These are phyloP conservation scores for Tephrocybe rancida DNA, from an alignment of 768 basidiomycete genomes.

Conservation along the genomic window DNA sequence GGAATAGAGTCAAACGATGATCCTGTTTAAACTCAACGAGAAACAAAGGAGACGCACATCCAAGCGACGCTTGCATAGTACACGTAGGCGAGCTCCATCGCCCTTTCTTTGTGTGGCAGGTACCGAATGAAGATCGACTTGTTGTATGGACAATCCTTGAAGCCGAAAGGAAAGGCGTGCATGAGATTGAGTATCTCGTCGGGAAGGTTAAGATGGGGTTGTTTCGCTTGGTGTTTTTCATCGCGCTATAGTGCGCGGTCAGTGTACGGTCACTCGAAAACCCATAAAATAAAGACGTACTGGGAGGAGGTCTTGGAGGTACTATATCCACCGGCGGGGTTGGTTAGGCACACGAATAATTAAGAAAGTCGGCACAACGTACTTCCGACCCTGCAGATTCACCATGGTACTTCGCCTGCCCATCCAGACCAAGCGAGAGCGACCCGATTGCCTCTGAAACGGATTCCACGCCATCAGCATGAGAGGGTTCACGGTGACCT, in stretches of 20 bases:
- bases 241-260: slow-evolving; percentile 16
- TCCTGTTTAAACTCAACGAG: background rate
- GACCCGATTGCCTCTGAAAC: slow-evolving; percentile 47
- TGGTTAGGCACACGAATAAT: background rate
- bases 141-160: slow-evolving; percentile 37
- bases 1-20: slow-evolving; percentile 7
- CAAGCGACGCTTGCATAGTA: slow-evolving; percentile 49
- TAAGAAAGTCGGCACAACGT: background rate
- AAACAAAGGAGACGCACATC: slow-evolving; percentile 38
- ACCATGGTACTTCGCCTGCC: slow-evolving; percentile 52
- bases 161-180: slow-evolving; percentile 52
- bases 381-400: slow-evolving; percentile 54
- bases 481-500: slow-evolving; percentile 17
- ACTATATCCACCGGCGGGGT: slow-evolving; percentile 22
- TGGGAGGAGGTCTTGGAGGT: slow-evolving; percentile 40
- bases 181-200: slow-evolving; percentile 44
- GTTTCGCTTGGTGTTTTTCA: slow-evolving; percentile 13
- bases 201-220: slow-evolving; percentile 37
- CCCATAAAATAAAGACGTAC: slow-evolving; percentile 19
- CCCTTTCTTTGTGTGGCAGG: slow-evolving; percentile 40
- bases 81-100: slow-evolving; percentile 39
- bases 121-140: slow-evolving; percentile 40
- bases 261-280: background rate
- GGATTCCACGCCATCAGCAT: slow-evolving; percentile 24
- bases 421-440: slow-evolving; percentile 48